Base-by-base conservation (phyloP, 2,329 filamentous ascomycete species). In the Pseudogymnoascus sp. region DNA sequence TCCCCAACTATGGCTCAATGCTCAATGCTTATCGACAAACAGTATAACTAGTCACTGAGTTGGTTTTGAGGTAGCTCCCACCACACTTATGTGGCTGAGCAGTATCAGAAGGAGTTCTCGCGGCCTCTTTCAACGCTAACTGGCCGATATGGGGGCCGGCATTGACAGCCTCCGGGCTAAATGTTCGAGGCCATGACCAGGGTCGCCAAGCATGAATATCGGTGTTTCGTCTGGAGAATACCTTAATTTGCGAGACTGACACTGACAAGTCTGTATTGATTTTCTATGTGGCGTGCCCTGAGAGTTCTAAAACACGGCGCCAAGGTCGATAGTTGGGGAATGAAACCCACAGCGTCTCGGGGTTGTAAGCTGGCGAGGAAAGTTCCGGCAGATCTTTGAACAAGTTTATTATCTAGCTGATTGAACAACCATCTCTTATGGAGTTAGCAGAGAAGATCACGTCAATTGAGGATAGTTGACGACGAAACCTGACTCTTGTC, bases 171-270 rank as follows among this genome's bases (percentile, higher is more conserved):
- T 55, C 27, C 27, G 31, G n/a, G 2, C 27, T 31, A 27, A 55
- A 33, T 31, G 45, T 55, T 55, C 45, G 45, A 55, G 45, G 45
- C 45, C n/a, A 31, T 27, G 27, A 31, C 27, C 45, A 9, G 45
- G 45, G 45, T 55, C 45, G 27, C 45, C 45, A 55, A 55, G 45
- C 45, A 55, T 55, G 45, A 55, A 55, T 31, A 12, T 18, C n/a
- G 6, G 27, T 12, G 45, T 55, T 55, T 55, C 45, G 27, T 9
- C 45, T 55, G 27, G 27, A 55, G 8, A 33, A 33, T n/a, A 33
- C 27, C 27, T 55, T 55, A 31, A 55, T 55, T 55, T 55, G 5
- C n/a, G 37, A 37, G 10, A 59, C 31, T n/a, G 27, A 31, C 27
- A 59, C 31, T n/a, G 27, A 31, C 27, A 33, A 12, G n/a, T 31